phyloP scores from a whole-genome alignment of 768 basidiomycete species.

The Leccinum subgranulosum region DNA sequence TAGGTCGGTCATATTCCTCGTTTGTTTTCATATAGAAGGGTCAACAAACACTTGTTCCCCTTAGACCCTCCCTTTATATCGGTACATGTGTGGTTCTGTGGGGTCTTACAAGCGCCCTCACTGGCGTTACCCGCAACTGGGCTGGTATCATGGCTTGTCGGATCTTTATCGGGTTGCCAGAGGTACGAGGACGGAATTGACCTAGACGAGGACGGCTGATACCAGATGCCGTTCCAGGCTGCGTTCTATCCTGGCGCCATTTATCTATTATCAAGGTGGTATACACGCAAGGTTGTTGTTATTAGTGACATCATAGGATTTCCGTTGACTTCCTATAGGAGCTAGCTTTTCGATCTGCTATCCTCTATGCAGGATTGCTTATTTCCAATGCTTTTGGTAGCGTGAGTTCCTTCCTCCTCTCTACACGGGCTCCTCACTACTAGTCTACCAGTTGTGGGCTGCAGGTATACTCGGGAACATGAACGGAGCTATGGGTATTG shows the following conservation, averaged over 20 bases:
- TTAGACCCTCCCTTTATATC: conserved; percentile 61
- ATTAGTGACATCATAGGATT: not conserved
- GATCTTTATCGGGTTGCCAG: conserved; percentile 61
- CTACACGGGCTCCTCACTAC: not conserved
- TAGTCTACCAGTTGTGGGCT: conserved; percentile 51
- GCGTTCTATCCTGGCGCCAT: conserved; percentile 63
- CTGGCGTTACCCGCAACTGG: conserved; percentile 52
- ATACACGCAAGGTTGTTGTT: conserved; percentile 38
- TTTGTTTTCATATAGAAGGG: not conserved
- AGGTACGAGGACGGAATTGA: conserved; percentile 28
- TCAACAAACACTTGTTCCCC: not conserved
- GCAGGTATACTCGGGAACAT: conserved; percentile 70
- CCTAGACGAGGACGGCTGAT: not conserved
- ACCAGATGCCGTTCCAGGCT: conserved; percentile 31
- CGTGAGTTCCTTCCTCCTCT: conserved; percentile 34
- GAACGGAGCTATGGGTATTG: conserved; percentile 63
- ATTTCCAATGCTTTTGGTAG: conserved; percentile 68
- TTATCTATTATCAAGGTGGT: conserved; percentile 51
- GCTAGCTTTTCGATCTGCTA: conserved; percentile 60
- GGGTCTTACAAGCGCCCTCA: conserved; percentile 61
- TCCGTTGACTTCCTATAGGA: conserved; percentile 37
- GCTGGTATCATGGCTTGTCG: conserved; percentile 54
- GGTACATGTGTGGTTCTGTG: conserved; percentile 57
- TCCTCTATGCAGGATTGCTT: conserved; percentile 57
- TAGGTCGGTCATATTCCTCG: conserved; percentile 34